These are phyloP conservation scores for Phytophthora aleatoria DNA, from an alignment of 352 stramenopile genomes.

Conservation along the genomic window DNA sequence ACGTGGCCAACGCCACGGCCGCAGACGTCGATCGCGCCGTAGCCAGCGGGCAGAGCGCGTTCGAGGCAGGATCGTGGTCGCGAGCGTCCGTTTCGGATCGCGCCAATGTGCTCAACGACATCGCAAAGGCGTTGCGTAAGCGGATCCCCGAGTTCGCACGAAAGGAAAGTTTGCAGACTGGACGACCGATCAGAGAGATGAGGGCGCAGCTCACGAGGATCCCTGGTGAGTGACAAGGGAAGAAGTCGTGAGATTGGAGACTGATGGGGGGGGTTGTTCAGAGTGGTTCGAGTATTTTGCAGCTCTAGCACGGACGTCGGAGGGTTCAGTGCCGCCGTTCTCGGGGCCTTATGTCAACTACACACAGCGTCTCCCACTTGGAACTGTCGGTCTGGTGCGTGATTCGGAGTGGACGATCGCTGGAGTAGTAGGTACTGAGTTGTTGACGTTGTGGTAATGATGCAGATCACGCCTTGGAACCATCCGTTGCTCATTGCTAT, in stretches of 20 bases:
- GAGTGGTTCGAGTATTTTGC: constrained; percentile 90
- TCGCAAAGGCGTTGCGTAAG: constrained; percentile 42
- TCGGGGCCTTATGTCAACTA: constrained; percentile 61
- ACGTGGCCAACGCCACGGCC: constrained; percentile 35
- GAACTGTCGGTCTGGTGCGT: constrained; percentile 57
- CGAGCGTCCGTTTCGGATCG: constrained; percentile 36
- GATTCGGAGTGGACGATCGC: background rate
- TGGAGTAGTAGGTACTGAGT: constrained; percentile 1
- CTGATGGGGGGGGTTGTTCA: constrained; percentile 1
- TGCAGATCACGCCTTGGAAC: constrained; percentile 82
- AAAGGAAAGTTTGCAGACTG: constrained; percentile 66
- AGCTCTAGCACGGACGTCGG: constrained; percentile 63
- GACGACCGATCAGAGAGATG: constrained; percentile 68
- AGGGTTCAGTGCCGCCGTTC: constrained; percentile 73
- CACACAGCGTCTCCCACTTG: constrained; percentile 57
- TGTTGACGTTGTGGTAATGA: constrained; percentile 1
- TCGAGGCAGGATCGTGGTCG: constrained; percentile 42
- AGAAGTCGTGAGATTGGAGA: background rate
- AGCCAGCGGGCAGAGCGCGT: constrained; percentile 34
- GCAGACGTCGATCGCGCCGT: constrained; percentile 48
- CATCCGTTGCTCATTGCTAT: constrained; percentile 80
- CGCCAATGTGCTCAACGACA: constrained; percentile 44
- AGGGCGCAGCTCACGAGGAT: constrained; percentile 51
- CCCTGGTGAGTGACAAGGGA: constrained; percentile 24
- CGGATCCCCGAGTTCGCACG: constrained; percentile 53